phyloP scores from a whole-genome alignment of 129 eudicot genomes.

The Heracleum sosnowskyi region DNA sequence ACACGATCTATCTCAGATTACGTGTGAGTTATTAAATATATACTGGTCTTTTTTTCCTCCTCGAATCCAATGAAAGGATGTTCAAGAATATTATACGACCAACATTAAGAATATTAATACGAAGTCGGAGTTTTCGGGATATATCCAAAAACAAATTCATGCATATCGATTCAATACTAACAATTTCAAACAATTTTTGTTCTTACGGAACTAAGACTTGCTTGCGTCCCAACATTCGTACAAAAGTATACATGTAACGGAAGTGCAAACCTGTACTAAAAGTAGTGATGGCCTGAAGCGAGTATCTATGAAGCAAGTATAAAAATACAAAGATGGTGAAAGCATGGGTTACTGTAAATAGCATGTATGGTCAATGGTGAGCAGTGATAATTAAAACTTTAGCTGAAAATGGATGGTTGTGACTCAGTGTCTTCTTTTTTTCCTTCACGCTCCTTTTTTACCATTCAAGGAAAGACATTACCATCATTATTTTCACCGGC shows the following conservation, averaged over 20 bases:
- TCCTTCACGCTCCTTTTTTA: neutral
- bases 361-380: neutral
- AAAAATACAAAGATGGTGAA: neutral
- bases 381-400: neutral
- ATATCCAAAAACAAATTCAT: too few relatives aligned
- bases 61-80: neutral
- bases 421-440: neutral
- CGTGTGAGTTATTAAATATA: constrained; percentile 5
- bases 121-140: too few relatives aligned
- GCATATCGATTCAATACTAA: too few relatives aligned
- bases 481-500: neutral
- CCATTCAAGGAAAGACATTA: neutral
- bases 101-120: too few relatives aligned
- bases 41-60: neutral
- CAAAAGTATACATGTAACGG: too few relatives aligned
- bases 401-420: neutral
- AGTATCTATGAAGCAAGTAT: too few relatives aligned
- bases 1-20: neutral
- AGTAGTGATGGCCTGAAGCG: too few relatives aligned
- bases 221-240: too few relatives aligned
- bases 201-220: too few relatives aligned
- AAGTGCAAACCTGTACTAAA: too few relatives aligned
- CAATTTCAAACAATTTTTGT: too few relatives aligned
- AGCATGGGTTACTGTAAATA: neutral
- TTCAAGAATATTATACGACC: neutral